A percentile compares a stretch with the other conserved stretches of the same genome.
phyloP scores from a whole-genome alignment of 148 eudicot genomes.

The Tetragonia tetragonoides region DNA sequence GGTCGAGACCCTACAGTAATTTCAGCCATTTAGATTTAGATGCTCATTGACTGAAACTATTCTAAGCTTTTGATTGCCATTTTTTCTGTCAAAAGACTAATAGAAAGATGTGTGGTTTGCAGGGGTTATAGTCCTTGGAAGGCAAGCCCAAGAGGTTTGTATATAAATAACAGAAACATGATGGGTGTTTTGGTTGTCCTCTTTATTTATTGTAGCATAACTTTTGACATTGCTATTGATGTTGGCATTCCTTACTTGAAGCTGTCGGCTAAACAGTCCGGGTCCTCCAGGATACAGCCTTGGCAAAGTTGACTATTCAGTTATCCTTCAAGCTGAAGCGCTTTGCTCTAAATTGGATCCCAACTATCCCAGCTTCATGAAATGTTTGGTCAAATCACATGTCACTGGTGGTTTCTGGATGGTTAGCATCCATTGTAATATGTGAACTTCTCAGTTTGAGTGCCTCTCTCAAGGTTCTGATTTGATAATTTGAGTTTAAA shows the following conservation, averaged over 20 bases:
- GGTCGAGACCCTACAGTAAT: too few relatives aligned
- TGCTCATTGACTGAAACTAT: not conserved
- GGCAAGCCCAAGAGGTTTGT: conserved; percentile 6
- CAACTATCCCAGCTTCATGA: conserved; percentile 15
- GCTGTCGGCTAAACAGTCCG: not conserved
- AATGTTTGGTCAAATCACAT: conserved; percentile 16
- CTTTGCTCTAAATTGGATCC: conserved; percentile 14
- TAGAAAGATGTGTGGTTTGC: conserved; percentile 3
- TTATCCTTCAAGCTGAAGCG: not conserved
- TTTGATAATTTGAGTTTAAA: not conserved
- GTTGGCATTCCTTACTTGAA: not conserved
- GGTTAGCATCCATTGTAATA: conserved; percentile 4
- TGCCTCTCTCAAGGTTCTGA: not conserved
- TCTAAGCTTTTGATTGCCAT: not conserved
- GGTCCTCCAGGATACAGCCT: not conserved
- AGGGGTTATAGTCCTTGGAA: not conserved
- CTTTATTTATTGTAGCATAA: not conserved
- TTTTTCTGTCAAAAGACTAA: not conserved
- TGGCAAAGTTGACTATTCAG: conserved; percentile 1
- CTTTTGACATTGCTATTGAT: not conserved
- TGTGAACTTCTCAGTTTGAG: not conserved
- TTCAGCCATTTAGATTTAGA: too few relatives aligned
- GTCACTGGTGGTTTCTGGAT: conserved; percentile 20
- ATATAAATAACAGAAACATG: not conserved
- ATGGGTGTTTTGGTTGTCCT: not conserved